Evolutionary conservation across 2,329 filamentous ascomycete species (phyloP), one percentile per base, ranked within the genome.

Genomic region (Lachnum nothofagi): DNA sequence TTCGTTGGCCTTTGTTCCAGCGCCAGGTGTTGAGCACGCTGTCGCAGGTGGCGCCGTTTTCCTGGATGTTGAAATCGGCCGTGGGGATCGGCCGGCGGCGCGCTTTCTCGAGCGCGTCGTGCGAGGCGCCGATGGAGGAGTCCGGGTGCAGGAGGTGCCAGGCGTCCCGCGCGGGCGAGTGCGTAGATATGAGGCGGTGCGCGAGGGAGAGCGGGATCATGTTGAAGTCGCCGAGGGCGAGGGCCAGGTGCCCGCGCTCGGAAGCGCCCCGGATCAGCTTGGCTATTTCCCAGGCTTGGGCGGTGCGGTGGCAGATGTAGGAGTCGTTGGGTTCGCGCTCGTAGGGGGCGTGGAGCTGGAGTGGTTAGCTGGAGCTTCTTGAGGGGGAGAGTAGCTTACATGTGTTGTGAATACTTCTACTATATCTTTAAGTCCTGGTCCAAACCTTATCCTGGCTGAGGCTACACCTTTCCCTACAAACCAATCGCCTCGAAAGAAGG

Each of bases 391-490:
- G 17, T 31, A 42, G 65, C 75, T 68, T 68, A 85, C 80, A 75
- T 95, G 91, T 16, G 93, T 97, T 66, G 88, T 91, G 65, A 97
- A 96, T 1, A 97, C 88, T 63, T 96, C 89, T 16, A 89, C 74
- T 9, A 91, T 71, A 58, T 93, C 85, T 51, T 78, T 78, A 38
- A 68, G 66, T 1, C 71, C 76, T 0, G 78, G 71, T 0, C 88
- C 88, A 57, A 86, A 84, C 3, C 86, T 75, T 58, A 97, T 85
- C 54, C 79, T 79, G 2, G 91, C 91, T 63, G 80, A 86, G 5
- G 91, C 93, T 35, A 97, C 83, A 14, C 93, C 93, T 67, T 97
- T 97, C 0, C 93, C 93, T 8, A 96, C 91, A 64, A 83, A 97
- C 89, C 91, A 97, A 68, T 97, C 91, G 9, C 93, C 93, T 52